These are phyloP conservation scores for Raphanus sativus DNA, from an alignment of 345 rosid genomes.

Conservation along the genomic window DNA sequence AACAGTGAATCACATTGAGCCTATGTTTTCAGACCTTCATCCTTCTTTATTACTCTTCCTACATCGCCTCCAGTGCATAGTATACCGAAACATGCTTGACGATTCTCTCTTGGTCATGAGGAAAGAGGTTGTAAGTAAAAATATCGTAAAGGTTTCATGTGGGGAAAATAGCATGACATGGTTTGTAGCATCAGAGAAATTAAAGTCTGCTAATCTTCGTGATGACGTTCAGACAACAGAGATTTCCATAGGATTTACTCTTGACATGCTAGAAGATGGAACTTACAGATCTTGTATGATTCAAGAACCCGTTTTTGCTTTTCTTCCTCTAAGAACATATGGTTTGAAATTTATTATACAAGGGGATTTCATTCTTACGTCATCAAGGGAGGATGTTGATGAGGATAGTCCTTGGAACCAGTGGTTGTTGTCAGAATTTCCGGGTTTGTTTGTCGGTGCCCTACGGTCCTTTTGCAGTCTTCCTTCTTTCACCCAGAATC, in stretches of 20 bases:
- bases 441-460: constrained; percentile 74
- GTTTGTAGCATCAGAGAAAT: constrained; percentile 76
- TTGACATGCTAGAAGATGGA: constrained; percentile 62
- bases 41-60: constrained; percentile 88
- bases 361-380: constrained; percentile 96
- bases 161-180: constrained; percentile 80
- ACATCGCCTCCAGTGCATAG: constrained; percentile 75
- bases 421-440: constrained; percentile 78
- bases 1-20: constrained; percentile 48
- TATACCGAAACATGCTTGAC: constrained; percentile 64
- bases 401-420: constrained; percentile 94
- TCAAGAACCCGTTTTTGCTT: constrained; percentile 87
- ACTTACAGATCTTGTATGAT: constrained; percentile 57
- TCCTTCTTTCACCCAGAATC: constrained; percentile 72
- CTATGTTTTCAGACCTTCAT: constrained; percentile 90
- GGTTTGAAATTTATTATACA: constrained; percentile 93
- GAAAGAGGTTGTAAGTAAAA: constrained; percentile 66
- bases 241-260: constrained; percentile 77
- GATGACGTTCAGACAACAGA: constrained; percentile 70
- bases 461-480: constrained; percentile 70
- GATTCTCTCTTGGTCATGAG: constrained; percentile 68
- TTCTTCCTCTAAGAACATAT: constrained; percentile 90
- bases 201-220: constrained; percentile 55
- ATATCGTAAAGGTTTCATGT: constrained; percentile 70
- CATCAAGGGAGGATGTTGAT: constrained; percentile 97